Conservation (phyloP, 1,284 basidiomycete species). For the Ustilago trichophora region DNA sequence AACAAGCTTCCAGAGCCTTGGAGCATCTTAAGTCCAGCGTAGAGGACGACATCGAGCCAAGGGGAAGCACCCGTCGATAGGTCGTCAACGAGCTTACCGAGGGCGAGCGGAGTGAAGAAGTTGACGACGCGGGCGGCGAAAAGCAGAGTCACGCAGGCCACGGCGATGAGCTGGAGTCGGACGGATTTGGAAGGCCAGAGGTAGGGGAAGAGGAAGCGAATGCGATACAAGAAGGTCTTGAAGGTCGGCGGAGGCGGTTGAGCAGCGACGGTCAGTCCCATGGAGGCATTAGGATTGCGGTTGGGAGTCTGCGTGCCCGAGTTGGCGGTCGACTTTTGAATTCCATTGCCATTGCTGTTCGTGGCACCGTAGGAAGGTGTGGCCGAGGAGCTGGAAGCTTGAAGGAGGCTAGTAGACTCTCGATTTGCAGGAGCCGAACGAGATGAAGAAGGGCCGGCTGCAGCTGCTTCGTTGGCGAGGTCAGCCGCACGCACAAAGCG, state of each 20-base stretch:
- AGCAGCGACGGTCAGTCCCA: slow-evolving; percentile 57
- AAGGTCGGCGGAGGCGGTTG: slow-evolving; percentile 59
- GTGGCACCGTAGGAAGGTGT: slow-evolving; percentile 40
- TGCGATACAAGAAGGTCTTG: slow-evolving; percentile 57
- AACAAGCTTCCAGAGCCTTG: slow-evolving; percentile 67
- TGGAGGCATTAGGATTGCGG: slow-evolving; percentile 51
- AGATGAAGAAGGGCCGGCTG: slow-evolving; percentile 11
- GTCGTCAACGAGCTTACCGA: slow-evolving; percentile 74
- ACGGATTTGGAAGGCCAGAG: slow-evolving; percentile 79
- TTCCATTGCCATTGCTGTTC: slow-evolving; percentile 4
- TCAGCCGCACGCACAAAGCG: slow-evolving; percentile 51
- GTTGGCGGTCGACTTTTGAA: slow-evolving; percentile 17
- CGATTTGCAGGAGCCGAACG: slow-evolving; percentile 25
- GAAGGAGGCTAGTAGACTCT: slow-evolving; percentile 31
- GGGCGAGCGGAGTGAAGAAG: slow-evolving; percentile 75
- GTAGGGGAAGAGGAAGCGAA: slow-evolving; percentile 77
- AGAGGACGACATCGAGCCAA: slow-evolving; percentile 60
- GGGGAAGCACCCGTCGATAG: slow-evolving; percentile 54
- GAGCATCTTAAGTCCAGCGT: slow-evolving; percentile 67
- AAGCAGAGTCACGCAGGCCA: slow-evolving; percentile 75
- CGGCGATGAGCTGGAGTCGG: slow-evolving; percentile 77
- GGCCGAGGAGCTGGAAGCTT: slow-evolving; percentile 10
- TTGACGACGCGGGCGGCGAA: slow-evolving; percentile 80
- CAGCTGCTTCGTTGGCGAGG: slow-evolving; percentile 21
- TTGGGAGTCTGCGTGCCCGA: slow-evolving; percentile 32